Percentiles rank a stretch among this genome's conserved stretches.
Conservation (phyloP, 768 basidiomycete genomes). For the Mycena filopes region DNA sequence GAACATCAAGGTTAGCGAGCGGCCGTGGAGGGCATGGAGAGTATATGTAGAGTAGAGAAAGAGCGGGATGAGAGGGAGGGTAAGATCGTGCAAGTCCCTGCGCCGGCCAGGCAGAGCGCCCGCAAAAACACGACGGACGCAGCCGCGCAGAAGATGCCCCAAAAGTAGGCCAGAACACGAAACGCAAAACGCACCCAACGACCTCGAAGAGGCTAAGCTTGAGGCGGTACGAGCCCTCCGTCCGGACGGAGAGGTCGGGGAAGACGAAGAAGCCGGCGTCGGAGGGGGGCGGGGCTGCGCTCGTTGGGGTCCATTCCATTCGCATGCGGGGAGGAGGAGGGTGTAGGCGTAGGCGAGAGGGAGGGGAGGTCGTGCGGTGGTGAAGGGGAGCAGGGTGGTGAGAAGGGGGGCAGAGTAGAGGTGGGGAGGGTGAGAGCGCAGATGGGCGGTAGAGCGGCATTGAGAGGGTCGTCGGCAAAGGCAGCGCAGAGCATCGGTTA, state of each 20-base stretch:
- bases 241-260: constrained; percentile 91
- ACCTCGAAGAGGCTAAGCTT: constrained; percentile 86
- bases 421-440: too few species aligned
- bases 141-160: not conserved
- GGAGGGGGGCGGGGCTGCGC: constrained; percentile 44
- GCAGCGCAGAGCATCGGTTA: too few species aligned
- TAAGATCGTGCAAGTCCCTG: not conserved
- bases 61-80: not conserved
- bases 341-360: too few species aligned
- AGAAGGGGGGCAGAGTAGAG: too few species aligned
- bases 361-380: too few species aligned
- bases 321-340: too few species aligned
- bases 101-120: too few species aligned
- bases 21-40: not conserved
- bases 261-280: constrained; percentile 97
- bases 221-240: constrained; percentile 89
- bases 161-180: not conserved
- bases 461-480: too few species aligned
- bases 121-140: too few species aligned
- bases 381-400: too few species aligned
- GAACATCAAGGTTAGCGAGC: not conserved
- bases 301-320: not conserved
- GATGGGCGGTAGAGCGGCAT: too few species aligned
- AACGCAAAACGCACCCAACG: constrained; percentile 72
- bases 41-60: not conserved